These are phyloP conservation scores for Beauveria medogensis DNA, from an alignment of 2,329 filamentous ascomycete genomes.

Conservation along the genomic window DNA sequence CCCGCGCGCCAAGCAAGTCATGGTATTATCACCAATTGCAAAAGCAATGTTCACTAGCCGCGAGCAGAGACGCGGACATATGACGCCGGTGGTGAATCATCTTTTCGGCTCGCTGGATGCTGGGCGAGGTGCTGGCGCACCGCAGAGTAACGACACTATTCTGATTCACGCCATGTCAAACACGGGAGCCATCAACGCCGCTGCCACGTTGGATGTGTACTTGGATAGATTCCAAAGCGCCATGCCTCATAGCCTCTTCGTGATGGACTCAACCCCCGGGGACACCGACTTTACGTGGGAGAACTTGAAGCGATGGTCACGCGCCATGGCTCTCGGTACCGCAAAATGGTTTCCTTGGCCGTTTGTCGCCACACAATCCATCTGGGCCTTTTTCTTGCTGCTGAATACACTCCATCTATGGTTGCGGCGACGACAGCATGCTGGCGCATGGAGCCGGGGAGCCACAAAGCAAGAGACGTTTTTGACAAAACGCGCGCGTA, in stretches of 20 bases:
- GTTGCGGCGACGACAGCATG: slow-evolving; percentile 30
- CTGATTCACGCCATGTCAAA: slow-evolving; percentile 51
- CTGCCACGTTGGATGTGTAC: slow-evolving; percentile 41
- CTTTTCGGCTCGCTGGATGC: slow-evolving; percentile 19
- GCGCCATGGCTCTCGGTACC: slow-evolving; percentile 43
- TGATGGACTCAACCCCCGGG: slow-evolving; percentile 47
- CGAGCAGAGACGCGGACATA: slow-evolving; percentile 32
- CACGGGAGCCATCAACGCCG: slow-evolving; percentile 47
- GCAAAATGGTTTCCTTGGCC: slow-evolving; percentile 41
- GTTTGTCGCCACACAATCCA: slow-evolving; percentile 35
- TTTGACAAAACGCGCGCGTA: slow-evolving; percentile 29
- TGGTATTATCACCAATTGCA: slow-evolving; percentile 42
- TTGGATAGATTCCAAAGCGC: slow-evolving; percentile 26
- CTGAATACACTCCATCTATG: slow-evolving; percentile 27
- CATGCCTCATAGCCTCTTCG: slow-evolving; percentile 40
- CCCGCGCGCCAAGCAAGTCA: slow-evolving; percentile 41
- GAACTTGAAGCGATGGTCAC: slow-evolving; percentile 38
- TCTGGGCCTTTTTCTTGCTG: slow-evolving; percentile 38
- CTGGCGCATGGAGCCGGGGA: slow-evolving; percentile 30
- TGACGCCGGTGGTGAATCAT: slow-evolving; percentile 37
- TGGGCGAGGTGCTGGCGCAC: slow-evolving; percentile 12
- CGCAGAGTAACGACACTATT: slow-evolving; percentile 21
- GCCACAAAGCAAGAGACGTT: slow-evolving; percentile 29
- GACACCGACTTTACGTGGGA: slow-evolving; percentile 31
- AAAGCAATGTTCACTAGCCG: slow-evolving; percentile 37